Percentiles rank a stretch among this genome's conserved stretches.
Evolutionary conservation across 371 early-diverging fungal species (phyloP).

Genomic region (Parasitella parasitica): DNA sequence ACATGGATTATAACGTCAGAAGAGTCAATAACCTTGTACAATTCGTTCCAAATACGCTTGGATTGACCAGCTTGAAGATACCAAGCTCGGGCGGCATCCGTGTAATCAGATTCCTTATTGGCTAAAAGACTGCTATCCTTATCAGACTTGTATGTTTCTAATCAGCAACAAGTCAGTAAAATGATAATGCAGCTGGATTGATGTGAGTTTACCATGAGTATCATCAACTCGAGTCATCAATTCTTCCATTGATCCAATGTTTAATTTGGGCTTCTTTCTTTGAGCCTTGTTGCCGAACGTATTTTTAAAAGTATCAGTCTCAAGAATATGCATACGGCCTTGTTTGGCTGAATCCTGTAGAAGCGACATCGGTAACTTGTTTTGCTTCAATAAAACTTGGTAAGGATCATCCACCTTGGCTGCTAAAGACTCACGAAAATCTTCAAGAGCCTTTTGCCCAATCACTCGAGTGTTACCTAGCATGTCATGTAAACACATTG

Average conservation of each 20-base stretch:
- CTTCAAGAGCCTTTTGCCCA: slow-evolving; percentile 88
- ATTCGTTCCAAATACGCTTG: slow-evolving; percentile 98
- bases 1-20: slow-evolving; percentile 99
- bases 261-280: slow-evolving; percentile 91
- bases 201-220: slow-evolving; percentile 43
- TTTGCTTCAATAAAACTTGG: slow-evolving; percentile 92
- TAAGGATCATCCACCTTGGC: slow-evolving; percentile 93
- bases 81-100: slow-evolving; percentile 80
- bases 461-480: slow-evolving; percentile 92
- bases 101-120: slow-evolving; percentile 71
- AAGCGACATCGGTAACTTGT: slow-evolving; percentile 97
- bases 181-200: not conserved
- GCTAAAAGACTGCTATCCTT: slow-evolving; percentile 76
- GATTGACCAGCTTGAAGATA: slow-evolving; percentile 95
- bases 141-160: slow-evolving; percentile 70
- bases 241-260: slow-evolving; percentile 78
- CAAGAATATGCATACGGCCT: slow-evolving; percentile 87
- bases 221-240: slow-evolving; percentile 72
- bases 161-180: not conserved
- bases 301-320: slow-evolving; percentile 87
- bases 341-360: slow-evolving; percentile 84
- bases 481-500: slow-evolving; percentile 2
- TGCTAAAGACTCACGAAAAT: slow-evolving; percentile 90
- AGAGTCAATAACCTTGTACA: slow-evolving; percentile 99
- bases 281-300: slow-evolving; percentile 95